Base-by-base conservation (phyloP, 2,329 filamentous ascomycete species). In the Diaporthe destruens region DNA sequence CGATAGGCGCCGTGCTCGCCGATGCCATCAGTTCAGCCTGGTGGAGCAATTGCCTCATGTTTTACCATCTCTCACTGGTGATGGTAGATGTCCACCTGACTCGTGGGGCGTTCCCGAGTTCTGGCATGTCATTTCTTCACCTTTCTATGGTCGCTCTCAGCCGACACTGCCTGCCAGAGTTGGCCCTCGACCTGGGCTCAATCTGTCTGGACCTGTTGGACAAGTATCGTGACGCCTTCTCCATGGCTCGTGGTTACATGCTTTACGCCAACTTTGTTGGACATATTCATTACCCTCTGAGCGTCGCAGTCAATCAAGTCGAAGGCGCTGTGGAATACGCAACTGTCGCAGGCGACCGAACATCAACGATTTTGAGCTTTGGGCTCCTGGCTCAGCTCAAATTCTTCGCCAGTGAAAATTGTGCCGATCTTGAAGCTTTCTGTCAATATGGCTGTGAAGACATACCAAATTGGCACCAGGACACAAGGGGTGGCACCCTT, bases 361-460 rank as follows among this genome's bases (percentile, higher is more conserved):
- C 92, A 69, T 88, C 93, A 1, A 90, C 92, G 8, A 90, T 95
- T 42, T 84, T 95, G 12, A 92, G 92, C 76, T 89, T 93, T 67
- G 93, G 92, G 0, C 83, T 94, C 25, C 86, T 88, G 42, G 90
- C 91, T 3, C 87, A 89, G 75, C 88, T 92, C 77, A 91, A 89
- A 75, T 88, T 95, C 71, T 94, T 92, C 80, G 88, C 89, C 16
- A 91, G 91, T 75, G 90, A 94, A 75, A 91, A 94, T 72, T 85
- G 91, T 61, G 84, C 85, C 18, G 93, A 95, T 71, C 83, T 94
- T 0, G 93, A 95, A 79, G 87, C 87, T 0, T 93, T 90, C 78
- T 92, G 92, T 76, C 87, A 90, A 61, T 93, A 92, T 74, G 88
- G 90, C n/a, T 92, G 91, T 74, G 89, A 94, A 74, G 93, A 95